Percentiles rank a stretch among this genome's conserved stretches.
Conservation (phyloP, 768 basidiomycete species). For the Rickenella mellea region DNA sequence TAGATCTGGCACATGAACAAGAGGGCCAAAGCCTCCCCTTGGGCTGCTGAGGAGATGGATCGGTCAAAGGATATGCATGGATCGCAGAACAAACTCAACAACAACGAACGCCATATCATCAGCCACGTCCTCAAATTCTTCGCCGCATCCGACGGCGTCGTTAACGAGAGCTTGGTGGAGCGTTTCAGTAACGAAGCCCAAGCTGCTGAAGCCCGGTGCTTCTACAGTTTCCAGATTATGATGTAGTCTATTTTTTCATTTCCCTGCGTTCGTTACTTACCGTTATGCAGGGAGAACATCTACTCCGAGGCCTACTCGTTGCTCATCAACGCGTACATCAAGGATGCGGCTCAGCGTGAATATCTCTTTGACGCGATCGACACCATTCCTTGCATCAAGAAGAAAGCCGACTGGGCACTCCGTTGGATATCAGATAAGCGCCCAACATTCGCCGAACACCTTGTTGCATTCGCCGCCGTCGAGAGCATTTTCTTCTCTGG, state of each 20-base stretch:
- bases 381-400: slow-evolving; percentile 39
- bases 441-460: slow-evolving; percentile 37
- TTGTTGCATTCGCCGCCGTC: slow-evolving; percentile 41
- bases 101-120: slow-evolving; percentile 40
- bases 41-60: slow-evolving; percentile 36
- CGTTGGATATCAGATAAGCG: slow-evolving; percentile 36
- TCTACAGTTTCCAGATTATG: slow-evolving; percentile 49
- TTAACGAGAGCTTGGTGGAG: slow-evolving; percentile 45
- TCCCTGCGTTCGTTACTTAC: not conserved
- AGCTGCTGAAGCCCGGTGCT: slow-evolving; percentile 39
- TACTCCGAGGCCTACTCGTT: slow-evolving; percentile 46
- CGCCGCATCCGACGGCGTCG: slow-evolving; percentile 41
- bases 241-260: slow-evolving; percentile 17
- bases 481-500: slow-evolving; percentile 48
- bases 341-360: slow-evolving; percentile 30
- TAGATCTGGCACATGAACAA: slow-evolving; percentile 46
- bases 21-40: slow-evolving; percentile 38
- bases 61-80: slow-evolving; percentile 36
- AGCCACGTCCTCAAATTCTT: slow-evolving; percentile 45
- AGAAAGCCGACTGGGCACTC: slow-evolving; percentile 44
- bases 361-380: slow-evolving; percentile 42
- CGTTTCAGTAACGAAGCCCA: slow-evolving; percentile 40
- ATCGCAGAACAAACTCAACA: slow-evolving; percentile 40
- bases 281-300: slow-evolving; percentile 28
- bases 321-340: slow-evolving; percentile 41